A percentile compares a stretch with the other conserved stretches of the same genome.
Evolutionary conservation across 345 rosid species (phyloP).

Genomic region (Dipteronia dyeriana): DNA sequence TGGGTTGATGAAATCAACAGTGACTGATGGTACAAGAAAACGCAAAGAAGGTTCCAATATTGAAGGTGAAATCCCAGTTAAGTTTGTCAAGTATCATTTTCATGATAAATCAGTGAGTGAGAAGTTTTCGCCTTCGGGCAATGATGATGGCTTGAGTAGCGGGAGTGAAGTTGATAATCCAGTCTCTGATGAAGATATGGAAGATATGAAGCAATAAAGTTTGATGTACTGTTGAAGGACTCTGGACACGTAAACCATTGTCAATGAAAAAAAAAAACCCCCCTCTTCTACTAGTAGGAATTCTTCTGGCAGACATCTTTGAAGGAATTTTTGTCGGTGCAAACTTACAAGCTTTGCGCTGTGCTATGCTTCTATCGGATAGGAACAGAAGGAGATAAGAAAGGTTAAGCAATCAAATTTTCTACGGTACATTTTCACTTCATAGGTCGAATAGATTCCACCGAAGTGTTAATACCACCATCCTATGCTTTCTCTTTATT

Average conservation of each 20-base stretch:
- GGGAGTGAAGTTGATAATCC: conserved; percentile 51
- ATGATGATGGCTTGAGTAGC: conserved; percentile 35
- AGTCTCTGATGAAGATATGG: conserved; percentile 31
- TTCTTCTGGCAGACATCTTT: background rate
- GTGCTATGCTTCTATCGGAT: background rate
- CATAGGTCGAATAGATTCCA: background rate
- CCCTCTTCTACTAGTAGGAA: background rate
- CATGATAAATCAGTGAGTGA: conserved; percentile 27
- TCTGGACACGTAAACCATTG: background rate
- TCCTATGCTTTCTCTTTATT: background rate
- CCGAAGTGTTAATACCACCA: background rate
- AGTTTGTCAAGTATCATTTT: conserved; percentile 46
- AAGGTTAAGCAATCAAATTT: background rate
- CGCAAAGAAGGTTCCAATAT: conserved; percentile 57
- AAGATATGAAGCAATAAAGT: conserved; percentile 35
- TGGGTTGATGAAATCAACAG: conserved; percentile 22
- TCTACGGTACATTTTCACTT: background rate
- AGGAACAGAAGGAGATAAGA: background rate
- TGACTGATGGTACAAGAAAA: conserved; percentile 49
- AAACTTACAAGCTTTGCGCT: background rate
- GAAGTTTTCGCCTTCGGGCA: conserved; percentile 19
- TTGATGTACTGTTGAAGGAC: background rate
- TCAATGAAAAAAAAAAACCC: background rate
- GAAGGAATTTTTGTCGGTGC: background rate
- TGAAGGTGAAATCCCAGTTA: conserved; percentile 46